Percentiles rank a stretch among this genome's conserved stretches.
These are phyloP conservation scores for Thielaviopsis punctulata DNA, from an alignment of 2,329 filamentous ascomycete species.

Conservation along the genomic window DNA sequence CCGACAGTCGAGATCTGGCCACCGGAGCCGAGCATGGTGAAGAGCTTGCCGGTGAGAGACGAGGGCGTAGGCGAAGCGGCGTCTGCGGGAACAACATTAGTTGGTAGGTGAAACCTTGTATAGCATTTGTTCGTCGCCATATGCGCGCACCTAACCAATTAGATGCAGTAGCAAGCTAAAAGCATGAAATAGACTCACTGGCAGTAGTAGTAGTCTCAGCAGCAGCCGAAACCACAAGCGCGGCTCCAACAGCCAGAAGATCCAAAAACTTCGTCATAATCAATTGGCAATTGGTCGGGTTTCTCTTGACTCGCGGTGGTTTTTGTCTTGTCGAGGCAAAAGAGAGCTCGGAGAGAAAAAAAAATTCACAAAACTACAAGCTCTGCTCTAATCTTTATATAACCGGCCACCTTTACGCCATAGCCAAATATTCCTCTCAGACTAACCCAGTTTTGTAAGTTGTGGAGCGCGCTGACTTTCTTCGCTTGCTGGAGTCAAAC, in stretches of 20 bases:
- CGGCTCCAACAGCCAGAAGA: slow-evolving; percentile 7
- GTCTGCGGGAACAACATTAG: not conserved
- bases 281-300: not conserved
- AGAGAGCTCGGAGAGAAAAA: not conserved
- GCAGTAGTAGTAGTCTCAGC: slow-evolving; percentile 2
- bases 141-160: not conserved
- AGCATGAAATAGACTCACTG: slow-evolving; percentile 2
- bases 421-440: not conserved
- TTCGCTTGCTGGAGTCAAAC: not conserved
- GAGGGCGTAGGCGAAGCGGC: slow-evolving; percentile 4
- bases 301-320: not conserved
- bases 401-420: slow-evolving; percentile 5
- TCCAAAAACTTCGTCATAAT: slow-evolving; percentile 10
- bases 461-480: not conserved
- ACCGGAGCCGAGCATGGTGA: slow-evolving; percentile 7
- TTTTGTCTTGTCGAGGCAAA: not conserved
- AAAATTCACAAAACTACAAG: not conserved
- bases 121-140: not conserved
- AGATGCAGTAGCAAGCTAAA: not conserved
- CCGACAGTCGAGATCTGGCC: slow-evolving; percentile 27
- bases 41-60: slow-evolving; percentile 2
- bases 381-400: not conserved
- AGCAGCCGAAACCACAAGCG: slow-evolving; percentile 9
- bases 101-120: too few relatives aligned
- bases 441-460: not conserved